Percentiles rank a stretch among this genome's conserved stretches.
These are phyloP conservation scores for Camellia granthamiana DNA, from an alignment of 148 eudicot species.

Conservation along the genomic window DNA sequence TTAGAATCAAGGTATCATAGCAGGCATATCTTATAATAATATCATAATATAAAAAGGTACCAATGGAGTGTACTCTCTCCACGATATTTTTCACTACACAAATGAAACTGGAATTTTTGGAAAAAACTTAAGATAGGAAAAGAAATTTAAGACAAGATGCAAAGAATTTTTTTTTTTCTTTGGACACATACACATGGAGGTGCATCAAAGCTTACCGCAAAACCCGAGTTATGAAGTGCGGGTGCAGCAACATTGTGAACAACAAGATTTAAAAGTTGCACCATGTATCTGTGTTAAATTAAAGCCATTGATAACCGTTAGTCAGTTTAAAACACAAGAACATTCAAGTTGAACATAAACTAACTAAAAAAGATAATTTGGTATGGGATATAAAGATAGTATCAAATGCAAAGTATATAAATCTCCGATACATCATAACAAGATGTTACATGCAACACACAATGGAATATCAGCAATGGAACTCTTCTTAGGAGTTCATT, in stretches of 20 bases:
- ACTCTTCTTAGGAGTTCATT: background rate
- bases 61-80: background rate
- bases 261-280: conserved; percentile 83
- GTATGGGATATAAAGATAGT: background rate
- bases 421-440: background rate
- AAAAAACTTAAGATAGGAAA: background rate
- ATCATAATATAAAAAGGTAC: background rate
- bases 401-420: background rate
- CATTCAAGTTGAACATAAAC: background rate
- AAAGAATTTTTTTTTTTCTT: background rate
- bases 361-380: background rate
- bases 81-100: background rate
- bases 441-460: background rate
- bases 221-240: conserved; percentile 95
- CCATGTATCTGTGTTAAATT: conserved; percentile 91
- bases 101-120: background rate
- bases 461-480: background rate
- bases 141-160: conserved; percentile 7
- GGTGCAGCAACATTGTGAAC: conserved; percentile 80
- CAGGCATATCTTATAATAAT: background rate
- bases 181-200: background rate
- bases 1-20: background rate
- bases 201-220: conserved; percentile 64
- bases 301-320: conserved; percentile 9
- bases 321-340: conserved; percentile 4